Evolutionary conservation across 2,329 filamentous ascomycete species (phyloP), one percentile per base, ranked within the genome.

Genomic region (Talaromyces sp.): DNA sequence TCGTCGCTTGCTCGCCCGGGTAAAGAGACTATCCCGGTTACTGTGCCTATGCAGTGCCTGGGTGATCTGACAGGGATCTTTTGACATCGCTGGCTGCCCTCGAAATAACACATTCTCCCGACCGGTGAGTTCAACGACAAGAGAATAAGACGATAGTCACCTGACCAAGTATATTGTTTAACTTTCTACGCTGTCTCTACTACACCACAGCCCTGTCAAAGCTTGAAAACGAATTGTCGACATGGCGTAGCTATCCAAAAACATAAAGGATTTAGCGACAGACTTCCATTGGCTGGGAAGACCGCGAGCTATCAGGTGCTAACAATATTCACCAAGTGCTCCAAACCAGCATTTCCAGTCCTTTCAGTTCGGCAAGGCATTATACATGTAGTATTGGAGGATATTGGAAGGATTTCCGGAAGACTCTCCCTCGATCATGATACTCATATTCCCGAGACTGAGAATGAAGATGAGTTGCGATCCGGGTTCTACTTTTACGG

Each of bases 1-100:
- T 36, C 31, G 11, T 56, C 53, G 13, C 53, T 56, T 56, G 53
- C 38, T 56, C n/a, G 53, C 53, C 53, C 53, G 29, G 29, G 53
- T 13, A 36, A 56, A 56, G 51, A 19, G 4, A 19, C 31, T 19
- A 6, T 54, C n/a, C 36, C 29, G 51, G 29, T 19, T 54, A 54
- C 29, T 36, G 17, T 54, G 17, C 51, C 17, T 31, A 34, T 34
- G n/a, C 5, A 36, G 53, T 19, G 53, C 49, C 45, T 51, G 25
- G 47, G 47, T 51, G 47, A 51, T 51, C 47, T 13, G 27, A 53
- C 49, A 53, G 27, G 49, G 49, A 51, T 31, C 25, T 36, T 1
- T 29, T 10, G 15, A 6, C 27, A n/a, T 19, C 15, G 36, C 38
- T 40, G 38, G 25, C 15, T 29, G 22, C 49, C n/a, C 49, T 53